phyloP scores from a whole-genome alignment of 2,329 filamentous ascomycete species.

The Alternaria panax region DNA sequence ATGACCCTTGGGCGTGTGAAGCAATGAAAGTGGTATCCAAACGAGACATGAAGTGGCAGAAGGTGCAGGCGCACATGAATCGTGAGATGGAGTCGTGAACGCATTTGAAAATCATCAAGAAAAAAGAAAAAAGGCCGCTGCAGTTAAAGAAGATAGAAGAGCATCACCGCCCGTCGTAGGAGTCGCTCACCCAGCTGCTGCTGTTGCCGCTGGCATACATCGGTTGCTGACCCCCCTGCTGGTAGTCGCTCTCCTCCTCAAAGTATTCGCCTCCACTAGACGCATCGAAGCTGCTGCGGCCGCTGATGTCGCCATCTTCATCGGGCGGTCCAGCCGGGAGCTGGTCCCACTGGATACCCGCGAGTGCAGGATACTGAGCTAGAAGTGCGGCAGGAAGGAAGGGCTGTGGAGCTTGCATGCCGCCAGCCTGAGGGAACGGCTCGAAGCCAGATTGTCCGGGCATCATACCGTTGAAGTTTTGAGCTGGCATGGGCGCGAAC shows the following conservation, averaged over 20 bases:
- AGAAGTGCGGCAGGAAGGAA: conserved; percentile 85
- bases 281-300: conserved; percentile 78
- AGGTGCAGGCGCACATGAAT: conserved; percentile 4
- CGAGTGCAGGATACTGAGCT: conserved; percentile 92
- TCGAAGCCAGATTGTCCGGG: conserved; percentile 46
- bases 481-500: conserved; percentile 41
- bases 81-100: conserved; percentile 14
- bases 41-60: conserved; percentile 12
- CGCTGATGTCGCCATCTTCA: conserved; percentile 70
- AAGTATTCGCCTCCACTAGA: conserved; percentile 74
- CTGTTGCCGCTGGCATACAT: conserved; percentile 40
- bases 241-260: conserved; percentile 69
- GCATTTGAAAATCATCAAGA: conserved; percentile 7
- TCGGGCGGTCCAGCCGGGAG: conserved; percentile 69
- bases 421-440: conserved; percentile 32
- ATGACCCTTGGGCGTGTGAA: conserved; percentile 15
- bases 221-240: conserved; percentile 31
- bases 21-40: conserved; percentile 29
- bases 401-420: conserved; percentile 39
- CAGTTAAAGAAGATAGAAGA: background rate
- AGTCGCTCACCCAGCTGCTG: conserved; percentile 49
- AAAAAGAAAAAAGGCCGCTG: background rate
- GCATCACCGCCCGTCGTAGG: conserved; percentile 20
- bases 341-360: conserved; percentile 84
- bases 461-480: conserved; percentile 45